These are phyloP conservation scores for Lachancea mirantina DNA, from an alignment of 805 yeast genomes.

Conservation along the genomic window DNA sequence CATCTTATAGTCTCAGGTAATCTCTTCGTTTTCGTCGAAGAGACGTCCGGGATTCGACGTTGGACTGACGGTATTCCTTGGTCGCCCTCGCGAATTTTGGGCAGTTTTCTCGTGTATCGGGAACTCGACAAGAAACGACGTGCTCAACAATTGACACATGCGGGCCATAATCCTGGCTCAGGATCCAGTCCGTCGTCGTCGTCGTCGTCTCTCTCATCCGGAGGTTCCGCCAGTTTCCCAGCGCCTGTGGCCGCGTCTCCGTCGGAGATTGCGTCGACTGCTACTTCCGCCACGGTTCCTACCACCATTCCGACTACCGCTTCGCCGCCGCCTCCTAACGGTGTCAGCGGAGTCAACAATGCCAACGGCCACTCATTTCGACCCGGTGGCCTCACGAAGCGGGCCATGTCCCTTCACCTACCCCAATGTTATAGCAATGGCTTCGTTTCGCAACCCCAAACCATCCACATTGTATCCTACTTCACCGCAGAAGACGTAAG, in stretches of 20 bases:
- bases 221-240: not conserved
- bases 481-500: conserved; percentile 70
- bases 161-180: conserved; percentile 2
- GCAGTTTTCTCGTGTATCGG: conserved; percentile 76
- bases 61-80: conserved; percentile 98
- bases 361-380: conserved; percentile 59
- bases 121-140: conserved; percentile 35
- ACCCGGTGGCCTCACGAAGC: conserved; percentile 70
- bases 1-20: conserved; percentile 65
- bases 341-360: not conserved
- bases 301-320: no score
- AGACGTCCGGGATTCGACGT: conserved; percentile 72
- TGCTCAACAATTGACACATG: conserved; percentile 3
- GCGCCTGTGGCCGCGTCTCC: not conserved
- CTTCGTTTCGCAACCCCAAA: conserved; percentile 20
- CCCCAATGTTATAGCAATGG: no score
- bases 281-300: conserved; percentile 2
- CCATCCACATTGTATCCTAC: conserved; percentile 72
- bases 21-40: conserved; percentile 80
- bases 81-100: conserved; percentile 86
- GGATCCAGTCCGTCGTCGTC: not conserved
- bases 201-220: not conserved
- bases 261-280: conserved; percentile 1
- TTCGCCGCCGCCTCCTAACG: conserved; percentile 1
- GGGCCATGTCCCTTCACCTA: conserved; percentile 66